phyloP scores from a whole-genome alignment of 169 alveolate genomes.

The Cryptosporidium viatorum region DNA sequence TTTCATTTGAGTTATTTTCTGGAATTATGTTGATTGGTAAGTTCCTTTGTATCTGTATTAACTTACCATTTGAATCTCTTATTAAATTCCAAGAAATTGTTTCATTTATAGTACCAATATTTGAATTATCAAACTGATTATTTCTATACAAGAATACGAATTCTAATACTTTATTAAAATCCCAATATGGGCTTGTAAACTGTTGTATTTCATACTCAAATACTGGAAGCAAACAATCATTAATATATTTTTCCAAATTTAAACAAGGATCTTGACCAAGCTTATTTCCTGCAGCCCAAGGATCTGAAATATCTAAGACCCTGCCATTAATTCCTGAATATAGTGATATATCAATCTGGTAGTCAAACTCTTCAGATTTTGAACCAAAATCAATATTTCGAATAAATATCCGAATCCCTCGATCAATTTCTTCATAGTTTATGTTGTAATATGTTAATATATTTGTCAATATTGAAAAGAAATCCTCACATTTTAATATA shows the following conservation, averaged over 20 bases:
- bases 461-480: neutral
- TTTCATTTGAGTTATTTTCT: neutral
- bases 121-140: neutral
- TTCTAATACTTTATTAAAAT: constrained; percentile 20
- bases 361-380: neutral
- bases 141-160: constrained; percentile 6
- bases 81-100: constrained; percentile 34
- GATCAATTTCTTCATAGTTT: neutral
- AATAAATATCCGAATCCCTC: constrained; percentile 7
- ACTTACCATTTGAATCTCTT: constrained; percentile 6
- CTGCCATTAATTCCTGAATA: constrained; percentile 63
- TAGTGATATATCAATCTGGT: constrained; percentile 8
- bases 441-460: neutral
- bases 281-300: constrained; percentile 66
- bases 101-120: neutral
- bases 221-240: constrained; percentile 10
- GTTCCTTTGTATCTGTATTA: constrained; percentile 11
- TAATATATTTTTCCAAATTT: constrained; percentile 5
- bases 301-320: constrained; percentile 2
- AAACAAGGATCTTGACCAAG: constrained; percentile 9
- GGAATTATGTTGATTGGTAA: neutral
- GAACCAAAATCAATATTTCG: neutral
- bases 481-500: neutral
- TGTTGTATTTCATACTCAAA: constrained; percentile 19
- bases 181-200: constrained; percentile 37